Evolutionary conservation across 345 rosid genomes (phyloP).

Genomic region (Moricandia moricandioides): DNA sequence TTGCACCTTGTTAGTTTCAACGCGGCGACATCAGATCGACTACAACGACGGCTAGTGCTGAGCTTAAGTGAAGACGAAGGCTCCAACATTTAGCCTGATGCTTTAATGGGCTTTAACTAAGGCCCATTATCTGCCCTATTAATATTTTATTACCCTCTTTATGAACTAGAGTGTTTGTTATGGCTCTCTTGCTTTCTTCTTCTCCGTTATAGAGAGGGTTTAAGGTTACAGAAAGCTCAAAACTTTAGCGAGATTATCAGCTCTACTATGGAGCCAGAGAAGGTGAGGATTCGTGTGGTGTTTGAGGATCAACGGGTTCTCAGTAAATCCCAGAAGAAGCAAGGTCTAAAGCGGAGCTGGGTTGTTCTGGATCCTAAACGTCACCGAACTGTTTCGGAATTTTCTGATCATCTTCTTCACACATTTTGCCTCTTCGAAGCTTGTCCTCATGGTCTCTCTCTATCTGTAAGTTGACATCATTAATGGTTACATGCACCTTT

Average conservation of each 20-base stretch:
- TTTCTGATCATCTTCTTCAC: conserved; percentile 54
- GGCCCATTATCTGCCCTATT: neutral
- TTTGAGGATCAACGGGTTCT: conserved; percentile 51
- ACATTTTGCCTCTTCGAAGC: conserved; percentile 54
- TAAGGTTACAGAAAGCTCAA: conserved; percentile 24
- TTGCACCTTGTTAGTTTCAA: neutral
- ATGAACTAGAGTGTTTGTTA: conserved; percentile 11
- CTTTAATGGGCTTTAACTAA: conserved; percentile 1
- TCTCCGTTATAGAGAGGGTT: conserved; percentile 26
- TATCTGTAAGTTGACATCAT: conserved; percentile 50
- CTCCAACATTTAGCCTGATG: conserved; percentile 10
- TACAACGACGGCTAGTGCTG: conserved; percentile 29
- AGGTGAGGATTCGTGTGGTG: conserved; percentile 62
- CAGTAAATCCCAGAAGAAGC: conserved; percentile 54
- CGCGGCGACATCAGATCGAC: conserved; percentile 37
- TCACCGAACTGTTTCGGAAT: conserved; percentile 61
- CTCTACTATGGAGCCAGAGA: conserved; percentile 40
- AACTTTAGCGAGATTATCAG: neutral
- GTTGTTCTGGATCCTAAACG: conserved; percentile 63
- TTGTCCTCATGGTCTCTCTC: conserved; percentile 74
- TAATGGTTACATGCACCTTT: conserved; percentile 20
- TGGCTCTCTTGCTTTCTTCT: conserved; percentile 9
- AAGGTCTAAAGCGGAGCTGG: conserved; percentile 75
- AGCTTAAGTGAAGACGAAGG: conserved; percentile 21
- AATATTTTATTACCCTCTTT: neutral